Percentiles rank a stretch among this genome's conserved stretches.
These are phyloP conservation scores for Cutaneotrichosporon sp. DNA, from an alignment of 1,284 basidiomycete species.

Conservation along the genomic window DNA sequence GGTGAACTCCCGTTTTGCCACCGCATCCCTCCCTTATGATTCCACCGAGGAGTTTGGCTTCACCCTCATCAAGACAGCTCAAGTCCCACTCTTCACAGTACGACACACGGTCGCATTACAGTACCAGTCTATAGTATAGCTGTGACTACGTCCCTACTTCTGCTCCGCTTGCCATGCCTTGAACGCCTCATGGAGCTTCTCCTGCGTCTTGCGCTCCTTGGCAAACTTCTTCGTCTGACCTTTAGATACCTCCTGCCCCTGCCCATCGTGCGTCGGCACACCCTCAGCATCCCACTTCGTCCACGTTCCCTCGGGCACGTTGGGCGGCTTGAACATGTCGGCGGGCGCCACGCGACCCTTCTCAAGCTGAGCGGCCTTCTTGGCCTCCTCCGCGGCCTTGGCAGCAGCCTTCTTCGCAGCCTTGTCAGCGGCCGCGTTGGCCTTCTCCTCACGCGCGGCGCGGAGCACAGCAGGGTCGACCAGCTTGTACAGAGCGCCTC, in stretches of 20 bases:
- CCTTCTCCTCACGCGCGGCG: conserved; percentile 83
- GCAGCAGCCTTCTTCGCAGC: conserved; percentile 72
- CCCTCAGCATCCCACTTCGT: conserved; percentile 78
- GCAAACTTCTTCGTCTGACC: conserved; percentile 69
- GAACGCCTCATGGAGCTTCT: conserved; percentile 70
- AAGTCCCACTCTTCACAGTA: too few relatives aligned
- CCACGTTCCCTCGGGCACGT: conserved; percentile 65
- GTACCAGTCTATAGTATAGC: too few relatives aligned
- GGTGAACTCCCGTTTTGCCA: too few relatives aligned
- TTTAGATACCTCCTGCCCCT: conserved; percentile 83
- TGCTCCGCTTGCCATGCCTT: conserved; percentile 14
- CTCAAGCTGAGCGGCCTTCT: conserved; percentile 71
- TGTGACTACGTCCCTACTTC: not conserved
- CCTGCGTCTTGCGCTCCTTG: conserved; percentile 74
- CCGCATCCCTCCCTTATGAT: too few relatives aligned
- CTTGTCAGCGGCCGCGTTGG: conserved; percentile 69
- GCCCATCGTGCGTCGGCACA: conserved; percentile 73
- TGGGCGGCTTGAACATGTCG: conserved; percentile 79
- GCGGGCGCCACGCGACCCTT: conserved; percentile 71
- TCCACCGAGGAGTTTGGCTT: too few relatives aligned
- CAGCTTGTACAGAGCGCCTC: conserved; percentile 90
- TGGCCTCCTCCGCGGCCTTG: conserved; percentile 66
- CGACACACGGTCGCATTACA: too few relatives aligned
- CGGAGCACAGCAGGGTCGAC: conserved; percentile 78
- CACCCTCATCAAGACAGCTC: too few relatives aligned